phyloP scores from a whole-genome alignment of 1,284 basidiomycete species.

The Tausonia pullulans region DNA sequence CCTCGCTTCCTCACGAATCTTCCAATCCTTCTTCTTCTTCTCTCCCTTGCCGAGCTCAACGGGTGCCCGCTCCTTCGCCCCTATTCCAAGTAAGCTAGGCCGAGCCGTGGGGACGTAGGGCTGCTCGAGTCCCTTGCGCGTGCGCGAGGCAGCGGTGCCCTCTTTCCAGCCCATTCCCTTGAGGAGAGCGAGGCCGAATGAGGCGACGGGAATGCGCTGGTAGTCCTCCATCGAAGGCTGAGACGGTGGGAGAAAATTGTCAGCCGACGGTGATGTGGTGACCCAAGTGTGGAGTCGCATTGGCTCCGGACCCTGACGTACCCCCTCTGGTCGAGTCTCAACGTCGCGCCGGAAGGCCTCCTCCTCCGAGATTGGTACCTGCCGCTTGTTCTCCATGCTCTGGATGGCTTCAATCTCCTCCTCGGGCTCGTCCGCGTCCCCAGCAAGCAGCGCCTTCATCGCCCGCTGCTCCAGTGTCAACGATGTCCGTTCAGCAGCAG shows the following conservation, averaged over 20 bases:
- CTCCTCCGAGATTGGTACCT: conserved; percentile 49
- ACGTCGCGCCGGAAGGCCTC: conserved; percentile 75
- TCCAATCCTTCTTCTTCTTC: conserved; percentile 39
- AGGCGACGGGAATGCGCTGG: conserved; percentile 75
- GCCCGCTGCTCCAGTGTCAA: conserved; percentile 51
- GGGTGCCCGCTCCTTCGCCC: conserved; percentile 60
- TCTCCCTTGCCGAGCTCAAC: conserved; percentile 49
- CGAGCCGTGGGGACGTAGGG: conserved; percentile 70
- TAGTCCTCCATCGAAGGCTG: conserved; percentile 73
- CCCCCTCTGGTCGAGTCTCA: conserved; percentile 55
- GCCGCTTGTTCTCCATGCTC: conserved; percentile 30
- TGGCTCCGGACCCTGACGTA: conserved; percentile 17
- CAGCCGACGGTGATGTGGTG: not conserved
- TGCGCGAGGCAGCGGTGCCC: conserved; percentile 50
- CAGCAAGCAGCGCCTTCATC: conserved; percentile 55
- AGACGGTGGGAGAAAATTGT: not conserved
- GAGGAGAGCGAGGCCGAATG: conserved; percentile 85
- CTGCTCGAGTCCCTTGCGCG: conserved; percentile 50
- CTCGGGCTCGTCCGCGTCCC: conserved; percentile 32
- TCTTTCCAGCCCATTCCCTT: conserved; percentile 97
- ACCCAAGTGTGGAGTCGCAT: not conserved
- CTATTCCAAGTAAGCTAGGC: conserved; percentile 76
- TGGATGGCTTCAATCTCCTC: conserved; percentile 47
- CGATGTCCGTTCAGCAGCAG: not conserved
- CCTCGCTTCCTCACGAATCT: conserved; percentile 42